These are phyloP conservation scores for Adansonia rubrostipa DNA, from an alignment of 441 rosid species.

Conservation along the genomic window DNA sequence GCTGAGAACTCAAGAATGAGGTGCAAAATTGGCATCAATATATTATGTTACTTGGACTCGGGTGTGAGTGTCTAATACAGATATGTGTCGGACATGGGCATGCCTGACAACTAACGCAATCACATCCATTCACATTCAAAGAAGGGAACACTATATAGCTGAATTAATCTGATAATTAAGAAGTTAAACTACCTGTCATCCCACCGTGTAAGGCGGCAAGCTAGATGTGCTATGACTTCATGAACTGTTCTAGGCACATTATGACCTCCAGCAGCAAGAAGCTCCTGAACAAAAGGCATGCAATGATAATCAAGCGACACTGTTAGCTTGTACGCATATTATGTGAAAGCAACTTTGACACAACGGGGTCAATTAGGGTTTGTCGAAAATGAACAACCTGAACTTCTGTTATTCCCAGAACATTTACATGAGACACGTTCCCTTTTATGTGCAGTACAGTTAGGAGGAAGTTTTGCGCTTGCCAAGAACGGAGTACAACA, in stretches of 20 bases:
- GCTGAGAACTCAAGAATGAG: background rate
- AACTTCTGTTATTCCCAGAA: constrained; percentile 86
- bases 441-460: constrained; percentile 88
- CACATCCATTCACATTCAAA: constrained; percentile 11
- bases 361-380: constrained; percentile 19
- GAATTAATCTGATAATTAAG: constrained; percentile 5
- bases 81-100: background rate
- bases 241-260: constrained; percentile 84
- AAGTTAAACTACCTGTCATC: constrained; percentile 75
- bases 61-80: no score
- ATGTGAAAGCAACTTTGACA: constrained; percentile 3
- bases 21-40: background rate
- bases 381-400: constrained; percentile 58
- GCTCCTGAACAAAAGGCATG: constrained; percentile 53
- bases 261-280: constrained; percentile 81
- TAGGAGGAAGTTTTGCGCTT: constrained; percentile 81
- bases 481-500: constrained; percentile 92
- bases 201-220: constrained; percentile 86
- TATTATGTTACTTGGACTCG: background rate
- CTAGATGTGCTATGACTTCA: constrained; percentile 84
- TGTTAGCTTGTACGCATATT: constrained; percentile 13
- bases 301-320: constrained; percentile 17
- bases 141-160: background rate
- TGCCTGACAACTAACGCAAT: constrained; percentile 12
- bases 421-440: constrained; percentile 49